Percentiles rank a stretch among this genome's conserved stretches.
phyloP scores from a whole-genome alignment of 495 filamentous ascomycete species.

The Podospora anserina region DNA sequence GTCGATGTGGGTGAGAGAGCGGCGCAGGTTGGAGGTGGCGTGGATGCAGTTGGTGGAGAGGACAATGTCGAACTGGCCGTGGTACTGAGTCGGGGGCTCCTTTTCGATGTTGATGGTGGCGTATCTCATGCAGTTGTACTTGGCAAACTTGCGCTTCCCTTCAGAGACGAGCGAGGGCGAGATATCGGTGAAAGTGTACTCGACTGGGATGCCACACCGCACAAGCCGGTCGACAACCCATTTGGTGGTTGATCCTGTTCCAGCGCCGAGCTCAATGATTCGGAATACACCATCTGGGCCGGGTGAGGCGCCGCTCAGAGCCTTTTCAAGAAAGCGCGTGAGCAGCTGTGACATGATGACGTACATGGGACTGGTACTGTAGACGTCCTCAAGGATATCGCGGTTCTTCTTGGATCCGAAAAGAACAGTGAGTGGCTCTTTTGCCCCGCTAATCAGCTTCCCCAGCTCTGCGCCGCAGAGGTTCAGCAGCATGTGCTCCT shows the following conservation, averaged over 20 bases:
- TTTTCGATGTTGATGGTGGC: slow-evolving; percentile 45
- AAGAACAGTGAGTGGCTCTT: slow-evolving; percentile 14
- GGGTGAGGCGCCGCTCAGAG: not conserved
- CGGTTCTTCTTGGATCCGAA: slow-evolving; percentile 5
- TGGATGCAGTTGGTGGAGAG: slow-evolving; percentile 52
- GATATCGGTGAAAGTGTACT: slow-evolving; percentile 55
- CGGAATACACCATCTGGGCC: slow-evolving; percentile 14
- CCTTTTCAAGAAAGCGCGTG: not conserved
- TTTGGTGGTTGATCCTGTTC: slow-evolving; percentile 49
- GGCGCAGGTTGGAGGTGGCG: slow-evolving; percentile 36
- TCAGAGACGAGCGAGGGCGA: slow-evolving; percentile 48
- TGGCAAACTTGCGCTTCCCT: slow-evolving; percentile 43
- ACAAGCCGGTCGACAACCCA: not conserved
- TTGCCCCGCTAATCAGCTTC: slow-evolving; percentile 13
- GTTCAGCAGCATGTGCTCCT: slow-evolving; percentile 8
- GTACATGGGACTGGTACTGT: slow-evolving; percentile 16
- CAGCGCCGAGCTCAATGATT: slow-evolving; percentile 53
- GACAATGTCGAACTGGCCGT: slow-evolving; percentile 49
- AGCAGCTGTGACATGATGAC: not conserved
- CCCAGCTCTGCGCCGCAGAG: slow-evolving; percentile 17
- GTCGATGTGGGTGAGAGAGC: slow-evolving; percentile 29
- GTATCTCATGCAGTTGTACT: slow-evolving; percentile 40
- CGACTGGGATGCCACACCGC: not conserved
- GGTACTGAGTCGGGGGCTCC: slow-evolving; percentile 44
- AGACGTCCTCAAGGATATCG: slow-evolving; percentile 11